Evolutionary conservation across 2,329 filamentous ascomycete genomes (phyloP).

Genomic region (Penicillium thymicola): DNA sequence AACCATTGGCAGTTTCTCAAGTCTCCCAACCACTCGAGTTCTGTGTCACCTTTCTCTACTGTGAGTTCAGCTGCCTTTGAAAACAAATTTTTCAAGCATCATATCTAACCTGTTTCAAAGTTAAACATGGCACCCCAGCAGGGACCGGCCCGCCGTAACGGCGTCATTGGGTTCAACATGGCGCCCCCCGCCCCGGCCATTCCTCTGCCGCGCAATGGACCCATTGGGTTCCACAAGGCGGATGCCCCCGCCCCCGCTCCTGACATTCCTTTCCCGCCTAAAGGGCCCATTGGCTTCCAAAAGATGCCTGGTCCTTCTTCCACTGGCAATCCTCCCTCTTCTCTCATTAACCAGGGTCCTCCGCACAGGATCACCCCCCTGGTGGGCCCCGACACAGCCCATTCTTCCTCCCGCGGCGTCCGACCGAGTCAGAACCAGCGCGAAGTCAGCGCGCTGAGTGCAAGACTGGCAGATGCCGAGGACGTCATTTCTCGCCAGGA

Average conservation of each 20-base stretch:
- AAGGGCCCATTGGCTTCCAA: neutral
- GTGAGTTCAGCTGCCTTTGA: neutral
- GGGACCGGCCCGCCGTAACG: neutral
- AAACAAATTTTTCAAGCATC: neutral
- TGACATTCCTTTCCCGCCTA: neutral
- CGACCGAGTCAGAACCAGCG: neutral
- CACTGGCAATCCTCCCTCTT: neutral
- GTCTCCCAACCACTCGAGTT: neutral
- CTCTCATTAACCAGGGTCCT: neutral
- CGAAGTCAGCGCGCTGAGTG: neutral
- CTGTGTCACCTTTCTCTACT: too few species aligned
- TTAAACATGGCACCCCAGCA: neutral
- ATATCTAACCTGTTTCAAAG: neutral
- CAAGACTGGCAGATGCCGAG: neutral
- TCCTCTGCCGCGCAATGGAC: neutral
- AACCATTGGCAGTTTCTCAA: neutral
- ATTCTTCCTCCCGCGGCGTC: neutral
- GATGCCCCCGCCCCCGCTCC: neutral
- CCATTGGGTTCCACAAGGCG: too few species aligned
- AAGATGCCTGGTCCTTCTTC: neutral
- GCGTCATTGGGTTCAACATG: neutral
- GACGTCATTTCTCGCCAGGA: neutral
- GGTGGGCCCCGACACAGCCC: conserved; percentile 5
- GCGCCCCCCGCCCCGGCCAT: neutral
- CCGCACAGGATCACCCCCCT: conserved; percentile 2